Evolutionary conservation across 2,329 filamentous ascomycete species (phyloP), one percentile per base, ranked within the genome.

Genomic region (Verticillium klebahnii): DNA sequence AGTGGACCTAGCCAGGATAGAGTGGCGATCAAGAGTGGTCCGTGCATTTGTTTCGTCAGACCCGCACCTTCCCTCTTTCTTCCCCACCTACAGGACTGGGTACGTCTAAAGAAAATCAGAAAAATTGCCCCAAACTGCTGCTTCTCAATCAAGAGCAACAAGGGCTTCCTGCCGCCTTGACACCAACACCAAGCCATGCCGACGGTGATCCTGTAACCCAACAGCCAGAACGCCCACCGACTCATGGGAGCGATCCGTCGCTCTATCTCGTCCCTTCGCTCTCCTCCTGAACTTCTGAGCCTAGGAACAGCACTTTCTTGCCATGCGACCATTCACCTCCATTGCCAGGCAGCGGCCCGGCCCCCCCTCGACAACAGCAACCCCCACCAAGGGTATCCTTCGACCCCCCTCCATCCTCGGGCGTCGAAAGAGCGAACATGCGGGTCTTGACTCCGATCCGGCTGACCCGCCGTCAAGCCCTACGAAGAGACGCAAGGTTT

Each of bases 401-500:
- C 83, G 84, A 63, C 71, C 80, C 2, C 69, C 74, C 9, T 78
- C 81, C 15, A 67, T 82, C 11, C 71, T 83, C 11, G 78, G 80
- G 60, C 73, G 76, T 34, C 73, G 77, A 64, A 80, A 80, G 65
- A 71, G 74, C 62, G 75, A 79, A 62, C 74, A 83, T 68, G 77
- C 76, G 62, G 74, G 73, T 37, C 70, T 76, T 50, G 77, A 77
- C 60, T 63, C 56, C 25, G 76, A 79, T 62, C 69, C 74, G 40
- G 69, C 74, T 36, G 74, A 77, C 29, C 65, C 70, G 14, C 70
- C 73, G 15, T 75, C 78, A 58, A 82, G 75, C 65, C 80, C 80
- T 3, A 76, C 71, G 37, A 87, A 87, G 70, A 79, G 83, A 40
- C 81, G 80, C 63, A 85, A 81, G 67, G 85, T 87, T 57, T 75